Evolutionary conservation across 1,284 basidiomycete species (phyloP).

Genomic region (Tremellales sp.): DNA sequence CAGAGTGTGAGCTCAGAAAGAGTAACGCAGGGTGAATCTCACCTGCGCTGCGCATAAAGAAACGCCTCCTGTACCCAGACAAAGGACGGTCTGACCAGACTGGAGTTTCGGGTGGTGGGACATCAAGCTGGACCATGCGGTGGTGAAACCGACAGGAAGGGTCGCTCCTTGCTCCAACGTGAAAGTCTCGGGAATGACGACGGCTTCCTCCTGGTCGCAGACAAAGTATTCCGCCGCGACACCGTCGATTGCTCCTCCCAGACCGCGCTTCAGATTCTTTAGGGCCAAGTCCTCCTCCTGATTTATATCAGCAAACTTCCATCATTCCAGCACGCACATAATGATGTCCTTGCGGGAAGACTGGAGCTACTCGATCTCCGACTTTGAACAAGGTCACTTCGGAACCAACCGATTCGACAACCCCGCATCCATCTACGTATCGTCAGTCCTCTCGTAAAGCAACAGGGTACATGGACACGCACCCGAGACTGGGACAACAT

Average conservation of each 20-base stretch:
- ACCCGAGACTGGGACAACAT: conserved; percentile 45
- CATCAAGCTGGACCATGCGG: conserved; percentile 49
- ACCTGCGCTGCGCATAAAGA: conserved; percentile 48
- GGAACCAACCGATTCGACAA: conserved; percentile 43
- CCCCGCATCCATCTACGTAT: conserved; percentile 45
- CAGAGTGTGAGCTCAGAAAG: too few relatives aligned
- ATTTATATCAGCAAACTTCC: neutral
- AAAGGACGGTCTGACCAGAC: conserved; percentile 48
- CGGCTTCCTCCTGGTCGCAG: conserved; percentile 33
- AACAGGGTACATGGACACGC: neutral
- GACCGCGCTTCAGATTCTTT: conserved; percentile 31
- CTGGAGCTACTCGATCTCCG: conserved; percentile 43
- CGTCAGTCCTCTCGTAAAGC: conserved; percentile 6
- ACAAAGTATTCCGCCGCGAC: conserved; percentile 39
- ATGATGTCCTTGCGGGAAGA: conserved; percentile 39
- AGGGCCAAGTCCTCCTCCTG: conserved; percentile 40
- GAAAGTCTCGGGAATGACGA: conserved; percentile 44
- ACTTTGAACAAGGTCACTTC: conserved; percentile 41
- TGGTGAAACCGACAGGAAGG: conserved; percentile 46
- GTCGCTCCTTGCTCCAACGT: conserved; percentile 45
- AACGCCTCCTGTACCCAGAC: conserved; percentile 51
- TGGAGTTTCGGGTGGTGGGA: conserved; percentile 43
- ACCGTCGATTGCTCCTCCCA: conserved; percentile 49
- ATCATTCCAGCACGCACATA: conserved; percentile 20
- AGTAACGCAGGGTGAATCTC: conserved; percentile 2